Percentiles rank a stretch among this genome's conserved stretches.
phyloP scores from a whole-genome alignment of 75 land plant genomes.

The Cupressus sempervirens region DNA sequence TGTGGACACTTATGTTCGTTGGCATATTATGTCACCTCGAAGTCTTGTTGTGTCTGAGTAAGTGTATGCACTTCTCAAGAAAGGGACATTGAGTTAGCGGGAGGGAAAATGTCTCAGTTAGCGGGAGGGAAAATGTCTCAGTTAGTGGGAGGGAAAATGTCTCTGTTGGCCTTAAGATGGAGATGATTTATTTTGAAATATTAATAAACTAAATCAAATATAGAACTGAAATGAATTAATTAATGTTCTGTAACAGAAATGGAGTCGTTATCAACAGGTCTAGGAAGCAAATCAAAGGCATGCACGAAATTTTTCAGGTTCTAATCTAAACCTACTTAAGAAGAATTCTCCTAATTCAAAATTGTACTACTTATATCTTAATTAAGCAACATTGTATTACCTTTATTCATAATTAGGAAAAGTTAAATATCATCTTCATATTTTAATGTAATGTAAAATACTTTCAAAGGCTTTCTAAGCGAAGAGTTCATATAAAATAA shows the following conservation, averaged over 20 bases:
- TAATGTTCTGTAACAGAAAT: conserved; percentile 74
- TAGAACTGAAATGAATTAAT: conserved; percentile 34
- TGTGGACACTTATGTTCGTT: background rate
- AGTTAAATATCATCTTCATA: background rate
- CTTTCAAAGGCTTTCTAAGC: background rate
- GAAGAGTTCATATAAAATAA: background rate
- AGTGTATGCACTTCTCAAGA: background rate
- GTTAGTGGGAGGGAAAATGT: background rate
- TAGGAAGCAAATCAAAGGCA: conserved; percentile 95
- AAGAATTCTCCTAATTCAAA: conserved; percentile 17
- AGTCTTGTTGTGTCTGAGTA: background rate
- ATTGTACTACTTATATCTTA: background rate
- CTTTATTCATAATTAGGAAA: background rate
- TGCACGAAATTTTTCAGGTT: conserved; percentile 96
- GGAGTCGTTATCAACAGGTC: conserved; percentile 67
- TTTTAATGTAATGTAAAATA: background rate
- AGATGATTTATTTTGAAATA: conserved; percentile 3
- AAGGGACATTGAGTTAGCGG: background rate
- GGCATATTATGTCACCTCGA: background rate
- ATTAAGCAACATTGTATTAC: background rate
- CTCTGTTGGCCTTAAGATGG: background rate
- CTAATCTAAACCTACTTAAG: conserved; percentile 62
- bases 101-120: background rate
- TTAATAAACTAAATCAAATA: conserved; percentile 6
- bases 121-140: no score